These are phyloP conservation scores for Jimgerdemannia lactiflua DNA, from an alignment of 192 early-diverging fungal genomes.

Conservation along the genomic window DNA sequence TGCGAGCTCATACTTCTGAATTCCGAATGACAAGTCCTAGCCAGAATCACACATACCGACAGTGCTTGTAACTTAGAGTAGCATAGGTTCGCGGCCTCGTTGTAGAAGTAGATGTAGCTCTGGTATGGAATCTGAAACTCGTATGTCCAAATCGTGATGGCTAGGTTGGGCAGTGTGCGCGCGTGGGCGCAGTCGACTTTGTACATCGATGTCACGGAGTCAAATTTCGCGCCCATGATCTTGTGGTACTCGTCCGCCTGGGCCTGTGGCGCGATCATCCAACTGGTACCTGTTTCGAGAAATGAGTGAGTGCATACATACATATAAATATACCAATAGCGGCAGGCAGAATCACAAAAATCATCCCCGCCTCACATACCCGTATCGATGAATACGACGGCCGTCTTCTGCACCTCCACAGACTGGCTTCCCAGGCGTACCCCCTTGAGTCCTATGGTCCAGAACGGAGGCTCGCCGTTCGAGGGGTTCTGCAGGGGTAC, in stretches of 20 bases:
- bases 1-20: too few relatives aligned
- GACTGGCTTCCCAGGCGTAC: background rate
- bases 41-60: background rate
- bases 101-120: background rate
- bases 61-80: background rate
- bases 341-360: too few relatives aligned
- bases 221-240: background rate
- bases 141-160: background rate
- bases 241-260: background rate
- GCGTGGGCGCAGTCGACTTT: background rate
- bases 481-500: background rate
- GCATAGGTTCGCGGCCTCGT: background rate
- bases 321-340: too few relatives aligned
- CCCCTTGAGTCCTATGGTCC: background rate
- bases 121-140: background rate
- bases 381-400: background rate
- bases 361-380: background rate
- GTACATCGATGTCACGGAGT: background rate
- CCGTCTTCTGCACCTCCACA: background rate
- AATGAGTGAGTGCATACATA: background rate
- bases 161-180: background rate
- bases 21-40: too few relatives aligned
- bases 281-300: background rate
- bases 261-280: background rate
- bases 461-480: background rate